Conservation (phyloP, 768 basidiomycete genomes). For the Gyrodon lividus region DNA sequence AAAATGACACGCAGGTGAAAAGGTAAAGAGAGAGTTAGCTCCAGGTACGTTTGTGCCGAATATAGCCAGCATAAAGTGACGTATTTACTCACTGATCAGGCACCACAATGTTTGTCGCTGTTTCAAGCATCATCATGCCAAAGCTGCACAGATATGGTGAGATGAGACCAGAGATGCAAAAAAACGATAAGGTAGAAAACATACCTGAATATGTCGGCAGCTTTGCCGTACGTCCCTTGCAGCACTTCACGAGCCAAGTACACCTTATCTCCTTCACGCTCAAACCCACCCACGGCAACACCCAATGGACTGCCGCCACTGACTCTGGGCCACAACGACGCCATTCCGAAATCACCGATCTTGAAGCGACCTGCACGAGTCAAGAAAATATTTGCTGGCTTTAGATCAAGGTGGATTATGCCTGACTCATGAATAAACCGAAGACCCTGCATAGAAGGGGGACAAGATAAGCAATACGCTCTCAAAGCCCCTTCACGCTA, state of each 20-base stretch:
- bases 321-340: slow-evolving; percentile 84
- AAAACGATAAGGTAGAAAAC: slow-evolving; percentile 27
- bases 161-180: background rate
- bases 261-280: slow-evolving; percentile 95
- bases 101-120: slow-evolving; percentile 92
- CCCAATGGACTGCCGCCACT: slow-evolving; percentile 37
- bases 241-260: slow-evolving; percentile 97
- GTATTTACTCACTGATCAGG: slow-evolving; percentile 84
- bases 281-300: slow-evolving; percentile 52
- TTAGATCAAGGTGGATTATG: slow-evolving; percentile 93
- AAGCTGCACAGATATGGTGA: slow-evolving; percentile 51
- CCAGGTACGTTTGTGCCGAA: slow-evolving; percentile 9
- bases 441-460: slow-evolving; percentile 57
- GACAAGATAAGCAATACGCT: slow-evolving; percentile 28
- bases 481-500: slow-evolving; percentile 15
- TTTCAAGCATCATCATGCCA: slow-evolving; percentile 94
- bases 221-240: slow-evolving; percentile 86
- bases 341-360: slow-evolving; percentile 99
- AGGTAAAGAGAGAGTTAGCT: slow-evolving; percentile 10
- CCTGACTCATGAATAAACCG: slow-evolving; percentile 85
- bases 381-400: slow-evolving; percentile 96
- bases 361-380: slow-evolving; percentile 85
- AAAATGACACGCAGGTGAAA: slow-evolving; percentile 18
- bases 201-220: slow-evolving; percentile 96
- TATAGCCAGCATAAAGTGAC: slow-evolving; percentile 5